Evolutionary conservation across 352 stramenopile genomes (phyloP), one percentile per base, ranked within the genome.

Genomic region (Paralagenidium karlingii): DNA sequence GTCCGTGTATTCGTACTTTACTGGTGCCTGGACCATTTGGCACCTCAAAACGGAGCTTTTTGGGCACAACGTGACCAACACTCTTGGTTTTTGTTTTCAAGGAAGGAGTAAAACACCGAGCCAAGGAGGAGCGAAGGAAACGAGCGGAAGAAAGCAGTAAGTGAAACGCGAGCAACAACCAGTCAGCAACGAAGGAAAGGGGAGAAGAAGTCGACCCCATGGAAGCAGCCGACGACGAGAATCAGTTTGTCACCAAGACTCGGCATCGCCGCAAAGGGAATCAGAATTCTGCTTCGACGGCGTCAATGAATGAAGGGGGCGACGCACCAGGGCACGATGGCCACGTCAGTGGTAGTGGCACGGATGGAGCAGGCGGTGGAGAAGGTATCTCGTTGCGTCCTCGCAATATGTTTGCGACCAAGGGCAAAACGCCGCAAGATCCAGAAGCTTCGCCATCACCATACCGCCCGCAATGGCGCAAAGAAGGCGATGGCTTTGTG

Each of bases 401-500:
- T 46, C 74, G 77, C 43, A 91, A 71, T 27, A 91, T 91, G 77
- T 91, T 91, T 41, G 73, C 73, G n/a, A 82, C 87, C 56, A 91
- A 88, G 45, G 77, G 77, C 36, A 62, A 74, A 12, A 73, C 70
- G 9, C 68, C 64, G 30, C 83, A 69, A 22, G 77, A 91, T 36
- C 68, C 67, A 7, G 71, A 83, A 34, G 58, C 55, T 20, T 68
- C 71, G 15, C 43, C 57, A 8, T 60, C 68, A 15, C n/a, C n/a
- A n/a, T 91, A 88, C 47, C 69, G 76, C 8, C 77, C 77, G 31
- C 74, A 88, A 47, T 91, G 77, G 77, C 87, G 71, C 24, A 91
- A 91, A 36, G 75, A 88, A 47, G 74, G 74, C 19, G 77, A 91
- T 18, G 77, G 77, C 1, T 91, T 91, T 40, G 70, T 88, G 21